Evolutionary conservation across 306 rosid genomes (phyloP).

Genomic region (Citrullus colocynthis): DNA sequence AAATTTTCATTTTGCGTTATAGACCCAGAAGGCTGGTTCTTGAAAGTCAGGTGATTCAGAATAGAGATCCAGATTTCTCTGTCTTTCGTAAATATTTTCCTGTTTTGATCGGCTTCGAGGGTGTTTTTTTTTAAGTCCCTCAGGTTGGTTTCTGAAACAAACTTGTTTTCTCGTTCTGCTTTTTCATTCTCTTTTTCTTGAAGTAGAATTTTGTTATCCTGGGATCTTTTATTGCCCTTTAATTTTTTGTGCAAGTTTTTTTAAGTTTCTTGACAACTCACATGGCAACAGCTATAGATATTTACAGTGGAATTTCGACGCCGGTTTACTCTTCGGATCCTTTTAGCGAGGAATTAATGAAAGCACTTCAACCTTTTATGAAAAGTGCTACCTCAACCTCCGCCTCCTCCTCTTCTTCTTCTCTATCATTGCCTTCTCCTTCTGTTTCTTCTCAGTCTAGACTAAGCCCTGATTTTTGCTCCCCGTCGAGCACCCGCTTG

Average conservation of each 20-base stretch:
- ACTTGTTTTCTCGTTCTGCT: neutral
- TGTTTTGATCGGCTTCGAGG: slow-evolving; percentile 9
- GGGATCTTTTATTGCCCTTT: neutral
- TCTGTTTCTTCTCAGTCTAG: slow-evolving; percentile 14
- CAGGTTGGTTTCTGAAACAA: neutral
- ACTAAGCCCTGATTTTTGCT: slow-evolving; percentile 16
- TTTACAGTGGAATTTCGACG: slow-evolving; percentile 17
- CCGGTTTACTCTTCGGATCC: slow-evolving; percentile 36
- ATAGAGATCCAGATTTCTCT: neutral
- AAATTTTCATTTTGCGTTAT: neutral
- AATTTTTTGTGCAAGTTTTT: neutral
- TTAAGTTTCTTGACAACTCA: neutral
- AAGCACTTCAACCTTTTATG: slow-evolving; percentile 62
- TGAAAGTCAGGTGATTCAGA: neutral
- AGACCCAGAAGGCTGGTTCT: neutral
- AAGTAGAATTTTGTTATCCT: neutral
- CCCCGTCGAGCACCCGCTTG: slow-evolving; percentile 20
- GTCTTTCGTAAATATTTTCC: neutral
- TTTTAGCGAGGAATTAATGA: slow-evolving; percentile 51
- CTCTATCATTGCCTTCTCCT: neutral
- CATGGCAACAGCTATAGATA: slow-evolving; percentile 47
- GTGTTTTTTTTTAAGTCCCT: slow-evolving; percentile 21
- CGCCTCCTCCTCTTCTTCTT: slow-evolving; percentile 10
- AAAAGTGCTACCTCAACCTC: slow-evolving; percentile 33
- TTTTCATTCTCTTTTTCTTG: neutral